phyloP scores from a whole-genome alignment of 2,329 filamentous ascomycete species.

The Coniochaeta ligniaria region DNA sequence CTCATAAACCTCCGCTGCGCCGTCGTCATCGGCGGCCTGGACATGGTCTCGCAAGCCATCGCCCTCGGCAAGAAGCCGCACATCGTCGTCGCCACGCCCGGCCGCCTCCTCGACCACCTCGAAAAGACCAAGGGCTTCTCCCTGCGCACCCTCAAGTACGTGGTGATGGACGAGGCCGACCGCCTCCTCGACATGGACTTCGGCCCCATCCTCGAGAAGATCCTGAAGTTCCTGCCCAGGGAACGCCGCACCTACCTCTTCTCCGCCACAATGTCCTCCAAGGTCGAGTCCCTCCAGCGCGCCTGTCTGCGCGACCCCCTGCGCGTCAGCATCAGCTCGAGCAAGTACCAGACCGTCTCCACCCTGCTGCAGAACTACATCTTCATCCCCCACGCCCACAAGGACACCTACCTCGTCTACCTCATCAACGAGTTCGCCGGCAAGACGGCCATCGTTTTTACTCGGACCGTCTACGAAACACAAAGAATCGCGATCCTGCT shows the following conservation, averaged over 20 bases:
- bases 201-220: conserved; percentile 84
- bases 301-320: conserved; percentile 81
- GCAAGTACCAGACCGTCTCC: conserved; percentile 85
- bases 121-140: conserved; percentile 97
- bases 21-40: conserved; percentile 86
- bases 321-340: conserved; percentile 71
- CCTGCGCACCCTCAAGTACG: conserved; percentile 70
- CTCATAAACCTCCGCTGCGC: conserved; percentile 82
- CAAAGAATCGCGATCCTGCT: conserved; percentile 80
- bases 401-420: conserved; percentile 85
- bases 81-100: conserved; percentile 86
- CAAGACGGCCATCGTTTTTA: conserved; percentile 86
- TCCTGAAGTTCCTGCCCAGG: conserved; percentile 78
- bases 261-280: conserved; percentile 88
- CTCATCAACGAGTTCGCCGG: conserved; percentile 81
- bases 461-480: conserved; percentile 83
- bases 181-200: conserved; percentile 90
- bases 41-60: conserved; percentile 89
- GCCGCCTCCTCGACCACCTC: conserved; percentile 81
- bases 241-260: conserved; percentile 81
- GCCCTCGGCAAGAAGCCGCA: conserved; percentile 94
- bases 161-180: conserved; percentile 95
- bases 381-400: conserved; percentile 78
- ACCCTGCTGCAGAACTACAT: conserved; percentile 82
- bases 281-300: conserved; percentile 86